Evolutionary conservation across 2,329 filamentous ascomycete species (phyloP), one percentile per base, ranked within the genome.

Genomic region (Phyllosticta paracitricarpa): DNA sequence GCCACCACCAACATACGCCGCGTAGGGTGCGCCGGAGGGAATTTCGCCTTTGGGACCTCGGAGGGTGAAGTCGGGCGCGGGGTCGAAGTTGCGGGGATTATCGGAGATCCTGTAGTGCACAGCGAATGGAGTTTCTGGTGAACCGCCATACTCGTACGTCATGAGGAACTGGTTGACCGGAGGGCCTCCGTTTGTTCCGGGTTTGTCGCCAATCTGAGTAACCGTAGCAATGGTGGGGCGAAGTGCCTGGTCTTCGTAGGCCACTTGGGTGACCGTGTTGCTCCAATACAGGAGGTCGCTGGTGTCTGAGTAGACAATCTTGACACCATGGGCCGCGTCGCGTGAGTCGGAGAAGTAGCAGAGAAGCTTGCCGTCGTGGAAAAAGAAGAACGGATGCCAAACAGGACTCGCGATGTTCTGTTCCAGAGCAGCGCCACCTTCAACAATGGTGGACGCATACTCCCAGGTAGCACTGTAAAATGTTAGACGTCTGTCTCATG

Each of bases 321-420:
- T 88, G 72, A 89, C 87, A 19, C 86, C 87, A 68, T 89, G 77
- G 1, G 76, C 75, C 1, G 69, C 63, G 64, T 85, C 85, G 40
- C 87, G 81, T 69, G 89, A 87, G 71, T 89, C 87, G 1, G 86
- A 85, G 75, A 89, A 89, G 77, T 88, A 89, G 66, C 81, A 76
- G 40, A 89, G 79, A 19, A 89, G 73, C 58, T 82, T 76, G 59
- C 82, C 78, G 61, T 87, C 73, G 69, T 85, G 79, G 54, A 80
- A 76, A 69, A 80, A 79, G 52, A 89, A 72, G 70, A 87, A 89
- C 0, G 87, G 87, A 70, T 90, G 88, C 87, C 87, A 90, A 22
- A 90, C 83, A 0, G 86, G 85, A 0, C 84, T 87, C 48, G 84
- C 70, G 1, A 84, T 86, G 67, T 89, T 88, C 67, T 83, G 79